These are phyloP conservation scores for Raddia guianensis DNA, from an alignment of 176 grass and related monocot species.

Conservation along the genomic window DNA sequence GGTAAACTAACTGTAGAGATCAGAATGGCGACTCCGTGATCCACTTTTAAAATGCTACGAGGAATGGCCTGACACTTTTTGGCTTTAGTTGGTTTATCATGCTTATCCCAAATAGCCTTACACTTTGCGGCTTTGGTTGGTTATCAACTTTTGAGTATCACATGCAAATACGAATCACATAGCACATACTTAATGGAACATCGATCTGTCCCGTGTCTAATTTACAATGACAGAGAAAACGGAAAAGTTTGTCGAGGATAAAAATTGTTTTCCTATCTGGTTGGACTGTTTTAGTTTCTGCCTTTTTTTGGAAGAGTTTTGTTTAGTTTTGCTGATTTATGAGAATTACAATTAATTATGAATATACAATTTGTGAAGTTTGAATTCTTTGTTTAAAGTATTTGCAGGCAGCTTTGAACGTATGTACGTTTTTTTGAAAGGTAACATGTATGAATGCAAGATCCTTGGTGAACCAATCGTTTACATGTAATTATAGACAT, in stretches of 20 bases:
- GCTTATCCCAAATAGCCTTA: neutral
- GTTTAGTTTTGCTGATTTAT: neutral
- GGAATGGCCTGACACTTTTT: conserved; percentile 26
- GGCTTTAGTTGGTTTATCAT: neutral
- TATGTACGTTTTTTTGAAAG: neutral
- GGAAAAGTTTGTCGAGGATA: neutral
- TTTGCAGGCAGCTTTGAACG: too few relatives aligned
- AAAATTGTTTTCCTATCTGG: neutral
- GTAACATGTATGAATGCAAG: neutral
- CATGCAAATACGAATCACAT: neutral
- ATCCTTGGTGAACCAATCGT: neutral
- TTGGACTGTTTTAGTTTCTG: neutral
- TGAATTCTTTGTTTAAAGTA: neutral
- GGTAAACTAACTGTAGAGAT: neutral
- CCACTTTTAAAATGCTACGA: conserved; percentile 41
- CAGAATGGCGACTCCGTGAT: conserved; percentile 31
- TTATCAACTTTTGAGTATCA: neutral
- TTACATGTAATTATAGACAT: neutral
- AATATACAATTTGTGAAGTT: neutral
- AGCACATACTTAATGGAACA: neutral
- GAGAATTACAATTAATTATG: neutral
- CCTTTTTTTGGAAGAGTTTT: too few relatives aligned
- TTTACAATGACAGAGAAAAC: neutral
- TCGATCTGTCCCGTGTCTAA: neutral
- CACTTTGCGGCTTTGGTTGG: conserved; percentile 6